Evolutionary conservation across 2,329 filamentous ascomycete genomes (phyloP), one percentile per base, ranked within the genome.

Genomic region (Diaporthe ampelina): DNA sequence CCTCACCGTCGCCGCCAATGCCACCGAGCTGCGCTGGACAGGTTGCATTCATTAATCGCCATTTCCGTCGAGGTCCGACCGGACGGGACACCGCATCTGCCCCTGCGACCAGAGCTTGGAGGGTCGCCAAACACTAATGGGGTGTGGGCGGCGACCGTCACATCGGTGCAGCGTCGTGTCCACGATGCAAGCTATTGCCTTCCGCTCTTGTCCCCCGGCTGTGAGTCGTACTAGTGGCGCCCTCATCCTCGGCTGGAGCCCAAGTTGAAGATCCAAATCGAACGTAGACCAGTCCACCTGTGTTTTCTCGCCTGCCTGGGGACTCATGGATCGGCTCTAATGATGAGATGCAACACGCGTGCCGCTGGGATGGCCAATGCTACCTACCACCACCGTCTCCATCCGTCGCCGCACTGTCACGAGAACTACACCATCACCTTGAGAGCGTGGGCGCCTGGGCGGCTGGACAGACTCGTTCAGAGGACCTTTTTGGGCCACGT

Each of bases 121-220:
- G 19, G 24, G 59, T 26, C 52, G 26, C 56, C 29, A 43, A 40
- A 35, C 48, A 43, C 40, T n/a, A 63, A 45, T 32, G 21, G 26
- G 45, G 37, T 45, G 65, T 50, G 50, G 71, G 37, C 50, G 57
- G 40, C 74, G 71, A 73, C 57, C 37, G 65, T 63, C 35, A 56
- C 65, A 75, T 65, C 45, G 35, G 54, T 58, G 63, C 56, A 50
- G 59, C 67, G 50, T 61, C 57, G 58, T 73, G 63, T 52, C 57
- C 69, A 54, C 40, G 37, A 48, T 57, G 40, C 4, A 54, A 21
- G 32, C 40, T 52, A 45, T 72, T 74, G 68, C 29, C 68, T 68
- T 59, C 69, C 73, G 73, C 58, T 48, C 59, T 26, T 61, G 57
- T 61, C 54, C 50, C 21, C 73, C 15, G 50, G 67, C 17, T 68